Evolutionary conservation across 2,329 filamentous ascomycete species (phyloP), one percentile per base, ranked within the genome.

Genomic region (Tothia fuscella): DNA sequence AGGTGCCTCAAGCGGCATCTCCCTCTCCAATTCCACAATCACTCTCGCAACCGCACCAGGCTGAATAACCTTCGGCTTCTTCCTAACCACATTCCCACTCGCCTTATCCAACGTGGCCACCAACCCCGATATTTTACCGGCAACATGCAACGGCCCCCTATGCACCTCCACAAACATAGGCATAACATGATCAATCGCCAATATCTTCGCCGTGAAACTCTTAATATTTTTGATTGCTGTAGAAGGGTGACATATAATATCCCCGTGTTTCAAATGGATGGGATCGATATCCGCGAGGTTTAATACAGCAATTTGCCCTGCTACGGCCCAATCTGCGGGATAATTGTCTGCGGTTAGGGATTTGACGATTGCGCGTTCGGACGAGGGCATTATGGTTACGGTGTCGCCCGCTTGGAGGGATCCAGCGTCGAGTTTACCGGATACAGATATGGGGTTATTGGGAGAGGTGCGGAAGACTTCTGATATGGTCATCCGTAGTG

Each of bases 161-260:
- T 95, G 88, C 6, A 98, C 77, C 53, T 96, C 89, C 7, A 96
- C 76, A 19, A 77, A 76, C 76, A 89, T 91, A 0, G 89, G 89
- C 62, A 88, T 80, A 13, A 98, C 63, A 48, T 89, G 80, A 46
- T 94, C 86, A 53, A 96, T 93, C 0, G 88, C 86, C 43, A 95
- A 71, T 9, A 91, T 78, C 60, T 93, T 93, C 46, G 82, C 76
- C 2, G 76, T 84, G 52, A 96, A 88, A 0, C 68, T 72, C 44
- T 80, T 81, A 45, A 85, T 67, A 45, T 81, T 82, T 20, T 68
- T 63, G 25, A 94, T 79, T 0, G 86, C 80, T 2, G 72, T 63
- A 1, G 70, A 68, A 1, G 77, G 70, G 36, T 75, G 71, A 62
- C 87, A 94, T n/a, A 94, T 63, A 14, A 96, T 82, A 54, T 96